These are phyloP conservation scores for Xerophyta viscosa DNA, from an alignment of 106 monocot genomes.

Conservation along the genomic window DNA sequence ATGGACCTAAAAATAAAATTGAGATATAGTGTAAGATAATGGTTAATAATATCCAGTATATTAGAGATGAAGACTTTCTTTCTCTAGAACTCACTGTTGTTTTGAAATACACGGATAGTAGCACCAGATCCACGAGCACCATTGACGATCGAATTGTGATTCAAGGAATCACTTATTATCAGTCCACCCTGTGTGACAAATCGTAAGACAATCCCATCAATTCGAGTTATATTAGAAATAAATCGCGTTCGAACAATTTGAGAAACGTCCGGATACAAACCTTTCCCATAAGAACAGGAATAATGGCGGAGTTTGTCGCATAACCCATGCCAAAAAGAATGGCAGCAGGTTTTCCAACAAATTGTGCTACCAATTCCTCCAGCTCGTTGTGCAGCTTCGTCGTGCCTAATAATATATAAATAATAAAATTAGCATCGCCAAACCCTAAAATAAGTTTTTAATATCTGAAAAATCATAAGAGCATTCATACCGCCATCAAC, in stretches of 20 bases:
- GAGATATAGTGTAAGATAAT: no score
- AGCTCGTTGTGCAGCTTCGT: slow-evolving; percentile 81
- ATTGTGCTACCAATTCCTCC: slow-evolving; percentile 81
- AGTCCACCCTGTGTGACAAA: slow-evolving; percentile 71
- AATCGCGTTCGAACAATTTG: neutral
- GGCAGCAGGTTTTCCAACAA: slow-evolving; percentile 85
- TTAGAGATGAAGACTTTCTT: neutral
- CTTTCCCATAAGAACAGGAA: slow-evolving; percentile 77
- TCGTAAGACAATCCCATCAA: no score
- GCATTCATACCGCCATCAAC: slow-evolving; percentile 68
- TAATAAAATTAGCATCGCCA: slow-evolving; percentile 4
- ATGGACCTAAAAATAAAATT: no score
- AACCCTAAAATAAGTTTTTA: neutral
- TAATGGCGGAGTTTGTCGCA: slow-evolving; percentile 94
- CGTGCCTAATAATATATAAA: slow-evolving; percentile 53
- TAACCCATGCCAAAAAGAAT: slow-evolving; percentile 97
- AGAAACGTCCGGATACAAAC: slow-evolving; percentile 17
- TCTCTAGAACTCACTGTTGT: slow-evolving; percentile 63
- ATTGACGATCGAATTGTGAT: slow-evolving; percentile 98
- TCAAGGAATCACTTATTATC: slow-evolving; percentile 94
- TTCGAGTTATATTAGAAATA: neutral
- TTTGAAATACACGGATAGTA: slow-evolving; percentile 90
- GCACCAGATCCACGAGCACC: slow-evolving; percentile 96
- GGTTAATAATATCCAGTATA: neutral
- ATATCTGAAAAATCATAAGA: neutral